phyloP scores from a whole-genome alignment of 1,284 basidiomycete genomes.

The Tilletia horrida region DNA sequence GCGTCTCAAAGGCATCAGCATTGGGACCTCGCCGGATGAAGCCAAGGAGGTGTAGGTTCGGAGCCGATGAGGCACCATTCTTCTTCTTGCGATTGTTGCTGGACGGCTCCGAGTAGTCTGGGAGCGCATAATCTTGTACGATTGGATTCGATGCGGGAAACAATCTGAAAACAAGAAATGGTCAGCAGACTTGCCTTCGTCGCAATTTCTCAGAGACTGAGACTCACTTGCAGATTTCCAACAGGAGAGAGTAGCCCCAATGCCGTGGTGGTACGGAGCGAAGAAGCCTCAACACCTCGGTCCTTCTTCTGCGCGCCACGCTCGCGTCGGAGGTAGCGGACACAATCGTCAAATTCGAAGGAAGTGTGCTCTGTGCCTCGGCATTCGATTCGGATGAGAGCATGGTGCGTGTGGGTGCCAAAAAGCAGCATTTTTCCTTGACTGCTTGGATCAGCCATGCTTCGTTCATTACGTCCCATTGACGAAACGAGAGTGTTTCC shows the following conservation, averaged over 20 bases:
- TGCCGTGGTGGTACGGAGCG: not conserved
- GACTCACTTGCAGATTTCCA: slow-evolving; percentile 69
- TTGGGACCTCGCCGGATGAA: not conserved
- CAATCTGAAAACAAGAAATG: slow-evolving; percentile 45
- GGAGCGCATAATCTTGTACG: slow-evolving; percentile 81
- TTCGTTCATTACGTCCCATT: slow-evolving; percentile 98
- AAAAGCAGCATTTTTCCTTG: slow-evolving; percentile 82
- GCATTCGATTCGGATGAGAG: no score
- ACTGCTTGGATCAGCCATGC: slow-evolving; percentile 86
- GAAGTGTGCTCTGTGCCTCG: no score
- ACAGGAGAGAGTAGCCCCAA: slow-evolving; percentile 62
- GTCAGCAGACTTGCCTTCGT: slow-evolving; percentile 7
- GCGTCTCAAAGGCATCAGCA: no score
- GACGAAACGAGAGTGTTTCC: slow-evolving; percentile 84
- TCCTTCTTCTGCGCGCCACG: not conserved
- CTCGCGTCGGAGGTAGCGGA: not conserved
- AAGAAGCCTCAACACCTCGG: not conserved
- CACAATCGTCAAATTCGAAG: not conserved
- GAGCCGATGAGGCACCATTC: not conserved
- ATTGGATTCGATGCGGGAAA: slow-evolving; percentile 62
- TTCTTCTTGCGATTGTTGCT: not conserved
- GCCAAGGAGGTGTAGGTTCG: not conserved
- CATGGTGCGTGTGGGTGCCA: slow-evolving; percentile 53
- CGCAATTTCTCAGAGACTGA: slow-evolving; percentile 26
- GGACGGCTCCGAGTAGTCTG: slow-evolving; percentile 67